Evolutionary conservation across 2,329 filamentous ascomycete genomes (phyloP).

Genomic region (Sporothrix phasma): DNA sequence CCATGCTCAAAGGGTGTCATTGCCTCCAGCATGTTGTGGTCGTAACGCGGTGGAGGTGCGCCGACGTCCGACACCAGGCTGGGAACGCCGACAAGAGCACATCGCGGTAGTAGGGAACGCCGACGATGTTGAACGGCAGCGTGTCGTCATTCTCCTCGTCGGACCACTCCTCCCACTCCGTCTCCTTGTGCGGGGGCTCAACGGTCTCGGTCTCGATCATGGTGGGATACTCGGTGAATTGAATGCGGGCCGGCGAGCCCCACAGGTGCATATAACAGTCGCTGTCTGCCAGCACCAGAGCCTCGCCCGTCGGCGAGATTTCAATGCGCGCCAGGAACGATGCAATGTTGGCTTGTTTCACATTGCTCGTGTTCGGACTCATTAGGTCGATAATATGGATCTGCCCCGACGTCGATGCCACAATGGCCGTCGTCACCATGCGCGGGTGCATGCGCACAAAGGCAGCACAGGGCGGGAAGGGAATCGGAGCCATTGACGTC

Average conservation of each 20-base stretch:
- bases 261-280: slow-evolving; percentile 75
- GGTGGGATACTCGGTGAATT: slow-evolving; percentile 73
- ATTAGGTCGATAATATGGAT: slow-evolving; percentile 93
- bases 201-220: slow-evolving; percentile 69
- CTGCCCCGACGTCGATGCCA: slow-evolving; percentile 83
- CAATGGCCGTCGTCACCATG: slow-evolving; percentile 88
- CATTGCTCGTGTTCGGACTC: slow-evolving; percentile 80
- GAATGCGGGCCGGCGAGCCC: slow-evolving; percentile 77
- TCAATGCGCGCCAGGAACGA: slow-evolving; percentile 71
- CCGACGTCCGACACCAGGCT: slow-evolving; percentile 75
- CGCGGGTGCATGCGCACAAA: slow-evolving; percentile 95
- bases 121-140: slow-evolving; percentile 72
- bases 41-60: slow-evolving; percentile 66
- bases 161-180: slow-evolving; percentile 20
- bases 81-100: slow-evolving; percentile 77
- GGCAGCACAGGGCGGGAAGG: slow-evolving; percentile 83
- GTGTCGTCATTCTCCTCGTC: slow-evolving; percentile 20
- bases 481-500: slow-evolving; percentile 77
- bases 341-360: slow-evolving; percentile 71
- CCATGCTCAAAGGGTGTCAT: slow-evolving; percentile 67
- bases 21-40: slow-evolving; percentile 56
- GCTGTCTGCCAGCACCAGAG: slow-evolving; percentile 68
- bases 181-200: slow-evolving; percentile 31
- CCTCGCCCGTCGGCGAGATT: slow-evolving; percentile 79
- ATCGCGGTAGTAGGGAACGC: slow-evolving; percentile 90